Percentiles rank a stretch among this genome's conserved stretches.
phyloP scores from a whole-genome alignment of 345 rosid species.

The Lepidium aucheri region DNA sequence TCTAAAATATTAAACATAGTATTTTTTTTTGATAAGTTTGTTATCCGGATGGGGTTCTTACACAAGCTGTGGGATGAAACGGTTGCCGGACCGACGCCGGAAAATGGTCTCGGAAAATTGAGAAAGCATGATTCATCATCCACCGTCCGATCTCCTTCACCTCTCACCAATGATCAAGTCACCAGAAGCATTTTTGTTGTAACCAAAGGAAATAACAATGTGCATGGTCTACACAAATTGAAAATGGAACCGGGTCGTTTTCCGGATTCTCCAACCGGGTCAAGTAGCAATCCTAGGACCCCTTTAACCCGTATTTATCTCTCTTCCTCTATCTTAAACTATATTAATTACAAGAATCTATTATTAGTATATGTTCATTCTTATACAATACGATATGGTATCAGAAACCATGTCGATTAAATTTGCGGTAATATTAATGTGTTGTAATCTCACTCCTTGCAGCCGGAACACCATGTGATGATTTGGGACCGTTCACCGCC shows the following conservation, averaged over 20 bases:
- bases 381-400: too few relatives aligned
- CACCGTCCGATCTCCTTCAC: conserved; percentile 26
- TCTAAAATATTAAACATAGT: background rate
- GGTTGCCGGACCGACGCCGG: conserved; percentile 90
- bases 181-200: conserved; percentile 64
- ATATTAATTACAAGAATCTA: background rate
- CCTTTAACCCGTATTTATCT: conserved; percentile 48
- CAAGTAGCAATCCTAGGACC: conserved; percentile 41
- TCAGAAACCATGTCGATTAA: too few relatives aligned
- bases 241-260: conserved; percentile 37
- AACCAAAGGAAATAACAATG: conserved; percentile 31
- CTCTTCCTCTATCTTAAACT: background rate
- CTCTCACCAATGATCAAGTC: conserved; percentile 20
- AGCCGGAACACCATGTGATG: conserved; percentile 58
- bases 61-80: conserved; percentile 98
- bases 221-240: conserved; percentile 31
- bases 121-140: conserved; percentile 53
- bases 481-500: conserved; percentile 24
- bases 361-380: too few relatives aligned
- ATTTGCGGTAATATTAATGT: too few relatives aligned
- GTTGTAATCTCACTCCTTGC: conserved; percentile 2
- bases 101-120: conserved; percentile 61
- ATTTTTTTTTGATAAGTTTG: background rate
- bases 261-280: conserved; percentile 42
- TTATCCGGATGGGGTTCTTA: conserved; percentile 67